Base-by-base conservation (phyloP, 2,329 filamentous ascomycete species). In the Aspergillus fumigatiaffinis region DNA sequence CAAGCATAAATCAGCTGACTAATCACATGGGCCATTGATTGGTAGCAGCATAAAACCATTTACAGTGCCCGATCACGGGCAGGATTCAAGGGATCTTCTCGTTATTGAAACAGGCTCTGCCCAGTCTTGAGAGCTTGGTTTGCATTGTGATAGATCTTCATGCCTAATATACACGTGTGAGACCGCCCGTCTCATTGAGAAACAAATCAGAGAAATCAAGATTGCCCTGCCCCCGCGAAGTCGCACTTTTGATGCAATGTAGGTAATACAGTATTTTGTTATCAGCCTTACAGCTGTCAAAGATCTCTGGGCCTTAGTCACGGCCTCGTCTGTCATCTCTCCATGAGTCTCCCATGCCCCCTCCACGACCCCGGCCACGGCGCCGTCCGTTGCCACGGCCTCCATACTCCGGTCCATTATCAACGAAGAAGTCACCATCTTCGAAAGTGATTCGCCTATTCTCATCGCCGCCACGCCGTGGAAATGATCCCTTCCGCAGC, bases 371-470 rank as follows among this genome's bases (percentile, higher is more conserved):
- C 46, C 68, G 64, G 49, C 73, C 68, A 26, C 72, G 59, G 26
- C 67, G 66, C 55, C 64, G 67, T 54, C 70, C 72, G 35, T 76
- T 75, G 46, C 76, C 75, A 9, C 77, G 63, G 28, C 62, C 55
- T 35, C 63, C 61, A 56, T 87, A 85, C 70, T 92, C 89, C 17
- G 84, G 84, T 14, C 89, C 89, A 54, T 87, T 81, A 70, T 92
- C 88, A 48, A 92, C 87, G 54, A 92, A 85, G 5, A 74, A 68
- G 58, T 87, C 84, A 0, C 79, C 81, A 55, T 86, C 78, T 70
- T 91, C 88, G 64, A 92, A 92, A 0, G 87, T 88, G 70, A 90
- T 91, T 32, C 89, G 81, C 68, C 89, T 86, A 73, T 84, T 84
- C 52, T 84, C 83, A 52, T 84, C 80, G 17, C 74, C 75, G 14